Conservation (phyloP, 352 stramenopile species). For the Sclerospora graminicola region DNA sequence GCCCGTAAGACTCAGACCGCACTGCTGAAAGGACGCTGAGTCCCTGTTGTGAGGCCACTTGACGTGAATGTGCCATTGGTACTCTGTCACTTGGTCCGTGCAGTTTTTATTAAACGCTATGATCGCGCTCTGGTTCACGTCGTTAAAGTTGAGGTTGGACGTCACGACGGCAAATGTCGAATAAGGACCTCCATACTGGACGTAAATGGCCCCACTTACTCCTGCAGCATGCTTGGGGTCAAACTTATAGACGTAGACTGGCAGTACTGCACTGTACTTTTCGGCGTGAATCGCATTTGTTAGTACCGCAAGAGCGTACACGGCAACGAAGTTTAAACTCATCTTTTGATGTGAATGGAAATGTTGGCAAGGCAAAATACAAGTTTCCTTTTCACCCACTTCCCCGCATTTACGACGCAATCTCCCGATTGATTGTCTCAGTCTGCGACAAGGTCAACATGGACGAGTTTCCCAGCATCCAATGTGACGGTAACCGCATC, state of each 20-base stretch:
- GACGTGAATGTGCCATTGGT: constrained; percentile 52
- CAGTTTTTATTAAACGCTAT: constrained; percentile 31
- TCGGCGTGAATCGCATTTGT: too few relatives aligned
- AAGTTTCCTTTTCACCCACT: too few relatives aligned
- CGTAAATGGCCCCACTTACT: constrained; percentile 28
- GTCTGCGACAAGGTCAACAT: too few relatives aligned
- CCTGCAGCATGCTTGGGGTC: constrained; percentile 25
- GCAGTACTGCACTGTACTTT: constrained; percentile 3
- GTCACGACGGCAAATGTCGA: constrained; percentile 32
- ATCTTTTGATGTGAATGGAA: too few relatives aligned
- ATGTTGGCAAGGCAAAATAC: too few relatives aligned
- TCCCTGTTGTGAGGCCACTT: constrained; percentile 26
- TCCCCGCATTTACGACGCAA: too few relatives aligned
- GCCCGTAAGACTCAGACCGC: constrained; percentile 21
- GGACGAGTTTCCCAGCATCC: too few relatives aligned
- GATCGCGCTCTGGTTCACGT: constrained; percentile 24
- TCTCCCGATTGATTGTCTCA: too few relatives aligned
- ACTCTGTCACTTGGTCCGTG: constrained; percentile 21
- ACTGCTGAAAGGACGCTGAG: constrained; percentile 32
- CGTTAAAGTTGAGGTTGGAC: constrained; percentile 33
- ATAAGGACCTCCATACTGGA: constrained; percentile 25
- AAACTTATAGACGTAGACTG: constrained; percentile 31
- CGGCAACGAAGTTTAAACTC: too few relatives aligned
- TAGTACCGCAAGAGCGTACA: too few relatives aligned
- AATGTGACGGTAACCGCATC: too few relatives aligned